Conservation (phyloP, 2,329 filamentous ascomycete genomes). For the Colletotrichum destructivum region DNA sequence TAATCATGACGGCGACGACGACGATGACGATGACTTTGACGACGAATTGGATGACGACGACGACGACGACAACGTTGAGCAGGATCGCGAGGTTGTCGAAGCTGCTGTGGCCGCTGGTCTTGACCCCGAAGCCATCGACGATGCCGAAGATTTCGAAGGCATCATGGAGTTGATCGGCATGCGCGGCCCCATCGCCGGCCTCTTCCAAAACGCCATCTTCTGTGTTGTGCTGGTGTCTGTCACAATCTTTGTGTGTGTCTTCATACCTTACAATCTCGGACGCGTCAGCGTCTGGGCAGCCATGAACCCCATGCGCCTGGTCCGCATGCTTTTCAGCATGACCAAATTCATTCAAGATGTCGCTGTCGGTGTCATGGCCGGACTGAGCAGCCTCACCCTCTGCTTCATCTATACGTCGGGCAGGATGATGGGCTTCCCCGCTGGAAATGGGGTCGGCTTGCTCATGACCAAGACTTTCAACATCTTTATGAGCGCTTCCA, state of each 20-base stretch:
- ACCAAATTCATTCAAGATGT: conserved; percentile 87
- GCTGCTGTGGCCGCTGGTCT: conserved; percentile 78
- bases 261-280: conserved; percentile 92
- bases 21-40: conserved; percentile 60
- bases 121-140: conserved; percentile 83
- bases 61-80: conserved; percentile 54
- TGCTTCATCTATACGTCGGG: conserved; percentile 36
- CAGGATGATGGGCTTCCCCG: conserved; percentile 42
- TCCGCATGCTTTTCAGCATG: conserved; percentile 79
- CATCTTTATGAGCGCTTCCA: conserved; percentile 59
- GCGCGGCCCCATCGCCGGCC: conserved; percentile 89
- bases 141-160: conserved; percentile 95
- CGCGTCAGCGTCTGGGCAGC: conserved; percentile 85
- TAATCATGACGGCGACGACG: conserved; percentile 53
- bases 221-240: conserved; percentile 91
- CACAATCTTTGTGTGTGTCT: conserved; percentile 88
- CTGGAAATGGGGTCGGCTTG: conserved; percentile 28
- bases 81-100: conserved; percentile 72
- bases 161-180: conserved; percentile 97
- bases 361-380: conserved; percentile 73
- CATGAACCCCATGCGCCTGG: conserved; percentile 83
- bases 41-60: conserved; percentile 50
- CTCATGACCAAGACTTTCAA: conserved; percentile 54
- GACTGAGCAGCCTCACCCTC: conserved; percentile 29
- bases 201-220: conserved; percentile 96